Percentiles rank a stretch among this genome's conserved stretches.
Conservation (phyloP, 2,329 filamentous ascomycete genomes). For the Periconia macrospinosa region DNA sequence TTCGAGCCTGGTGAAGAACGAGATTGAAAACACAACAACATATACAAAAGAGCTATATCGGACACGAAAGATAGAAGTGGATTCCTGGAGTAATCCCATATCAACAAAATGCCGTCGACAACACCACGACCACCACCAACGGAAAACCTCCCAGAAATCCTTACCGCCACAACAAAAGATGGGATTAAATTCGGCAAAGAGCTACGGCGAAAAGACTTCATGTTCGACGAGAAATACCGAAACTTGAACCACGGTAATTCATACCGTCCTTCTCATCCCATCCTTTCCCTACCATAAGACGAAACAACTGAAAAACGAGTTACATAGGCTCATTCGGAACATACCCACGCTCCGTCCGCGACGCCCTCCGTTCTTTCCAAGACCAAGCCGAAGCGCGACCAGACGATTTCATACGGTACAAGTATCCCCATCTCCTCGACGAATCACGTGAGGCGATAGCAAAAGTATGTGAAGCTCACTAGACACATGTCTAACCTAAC, state of each 20-base stretch:
- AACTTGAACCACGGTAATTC: conserved; percentile 77
- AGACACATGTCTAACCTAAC: background rate
- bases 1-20: too few relatives aligned
- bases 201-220: conserved; percentile 63
- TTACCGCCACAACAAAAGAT: conserved; percentile 18
- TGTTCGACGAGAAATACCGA: conserved; percentile 67
- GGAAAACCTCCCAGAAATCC: background rate
- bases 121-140: too few relatives aligned
- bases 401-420: conserved; percentile 75
- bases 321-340: conserved; percentile 73
- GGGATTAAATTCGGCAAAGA: conserved; percentile 52
- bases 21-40: too few relatives aligned
- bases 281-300: background rate
- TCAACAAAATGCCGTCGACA: too few relatives aligned
- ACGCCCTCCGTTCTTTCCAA: conserved; percentile 66
- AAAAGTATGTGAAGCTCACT: conserved; percentile 8
- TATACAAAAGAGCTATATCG: too few relatives aligned
- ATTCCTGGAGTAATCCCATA: too few relatives aligned
- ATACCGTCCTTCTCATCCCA: background rate
- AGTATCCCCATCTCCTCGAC: conserved; percentile 65
- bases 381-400: conserved; percentile 67
- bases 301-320: background rate
- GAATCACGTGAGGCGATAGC: conserved; percentile 63
- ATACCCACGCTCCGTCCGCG: conserved; percentile 65
- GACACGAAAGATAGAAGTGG: too few relatives aligned